Base-by-base conservation (phyloP, 441 rosid species). In the Pelargonium cotyledonis region DNA sequence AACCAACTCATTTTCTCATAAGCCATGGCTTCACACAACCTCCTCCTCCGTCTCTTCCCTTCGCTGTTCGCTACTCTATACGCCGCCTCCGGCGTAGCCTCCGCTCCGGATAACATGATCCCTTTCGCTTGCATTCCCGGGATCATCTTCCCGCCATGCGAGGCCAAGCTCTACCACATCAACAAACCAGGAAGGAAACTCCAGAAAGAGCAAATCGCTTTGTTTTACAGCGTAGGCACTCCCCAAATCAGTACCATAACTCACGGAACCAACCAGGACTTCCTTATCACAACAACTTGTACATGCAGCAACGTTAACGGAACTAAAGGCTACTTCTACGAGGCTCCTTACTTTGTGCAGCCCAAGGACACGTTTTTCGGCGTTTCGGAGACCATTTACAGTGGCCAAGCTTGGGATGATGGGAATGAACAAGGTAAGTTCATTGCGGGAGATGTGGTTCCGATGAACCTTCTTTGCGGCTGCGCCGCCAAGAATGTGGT, bases 401-500 rank as follows among this genome's bases (percentile, higher is more conserved):
- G 77, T 1, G 86, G 86, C 3, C 90, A 86, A 73, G 88, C 83
- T 40, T 80, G 82, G 78, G 40, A 19, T 14, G 41, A 57, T 8
- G 88, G 80, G 44, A 65, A 72, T 23, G 86, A 82, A 70, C 70
- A 57, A 12, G 6, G 8, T 0, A 15, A 0, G 1, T 83, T 81
- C 49, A 9, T 0, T 2, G 3, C 58, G 3, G 81, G 74, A 14
- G 1, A n/a, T 6, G 5, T 5, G 0, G 77, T 80, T 55, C 15
- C 80, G 0, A 72, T 86, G 61, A 76, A 83, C 70, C 78, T 88
- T 29, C 3, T 79, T 21, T 88, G 90, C 38, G 93, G 89, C 8
- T 88, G 93, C 40, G 51, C 61, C 19, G 65, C 81, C n/a, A 75
- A 81, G 65, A 23, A 63, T 58, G 76, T 83, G 63, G 85, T 83